These are phyloP conservation scores for Venturia aucupariae DNA, from an alignment of 2,329 filamentous ascomycete species.

Conservation along the genomic window DNA sequence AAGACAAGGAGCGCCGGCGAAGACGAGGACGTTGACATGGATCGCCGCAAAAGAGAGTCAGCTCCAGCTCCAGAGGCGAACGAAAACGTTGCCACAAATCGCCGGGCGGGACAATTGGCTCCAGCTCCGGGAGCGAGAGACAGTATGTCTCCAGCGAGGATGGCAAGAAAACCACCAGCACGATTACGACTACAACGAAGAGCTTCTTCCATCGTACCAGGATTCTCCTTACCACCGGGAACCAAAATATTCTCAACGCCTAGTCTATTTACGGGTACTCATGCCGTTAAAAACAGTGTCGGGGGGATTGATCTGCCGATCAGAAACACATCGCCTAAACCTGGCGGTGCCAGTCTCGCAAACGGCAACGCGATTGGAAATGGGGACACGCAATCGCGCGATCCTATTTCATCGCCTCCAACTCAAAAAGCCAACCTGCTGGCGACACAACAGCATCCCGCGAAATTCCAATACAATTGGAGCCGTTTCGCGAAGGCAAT, in stretches of 20 bases:
- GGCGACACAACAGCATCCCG: no score
- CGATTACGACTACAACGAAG: no score
- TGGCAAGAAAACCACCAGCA: no score
- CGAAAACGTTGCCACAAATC: no score
- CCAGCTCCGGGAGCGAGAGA: not conserved
- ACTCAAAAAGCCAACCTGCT: no score
- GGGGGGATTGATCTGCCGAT: not conserved
- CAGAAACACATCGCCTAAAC: not conserved
- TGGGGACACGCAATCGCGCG: not conserved
- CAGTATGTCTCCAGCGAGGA: not conserved
- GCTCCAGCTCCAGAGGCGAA: not conserved
- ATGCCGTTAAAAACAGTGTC: not conserved
- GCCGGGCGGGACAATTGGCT: not conserved
- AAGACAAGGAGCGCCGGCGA: not conserved
- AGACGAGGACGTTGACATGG: not conserved
- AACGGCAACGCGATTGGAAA: not conserved
- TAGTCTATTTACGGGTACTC: not conserved
- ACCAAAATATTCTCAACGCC: not conserved
- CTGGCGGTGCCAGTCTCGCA: no score
- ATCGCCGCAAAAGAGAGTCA: no score
- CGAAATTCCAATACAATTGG: not conserved
- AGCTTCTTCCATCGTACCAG: not conserved
- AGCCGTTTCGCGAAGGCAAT: not conserved
- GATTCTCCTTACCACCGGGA: not conserved
- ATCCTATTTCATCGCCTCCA: not conserved